Base-by-base conservation (phyloP, 2,329 filamentous ascomycete species). In the Xylaria sp. region DNA sequence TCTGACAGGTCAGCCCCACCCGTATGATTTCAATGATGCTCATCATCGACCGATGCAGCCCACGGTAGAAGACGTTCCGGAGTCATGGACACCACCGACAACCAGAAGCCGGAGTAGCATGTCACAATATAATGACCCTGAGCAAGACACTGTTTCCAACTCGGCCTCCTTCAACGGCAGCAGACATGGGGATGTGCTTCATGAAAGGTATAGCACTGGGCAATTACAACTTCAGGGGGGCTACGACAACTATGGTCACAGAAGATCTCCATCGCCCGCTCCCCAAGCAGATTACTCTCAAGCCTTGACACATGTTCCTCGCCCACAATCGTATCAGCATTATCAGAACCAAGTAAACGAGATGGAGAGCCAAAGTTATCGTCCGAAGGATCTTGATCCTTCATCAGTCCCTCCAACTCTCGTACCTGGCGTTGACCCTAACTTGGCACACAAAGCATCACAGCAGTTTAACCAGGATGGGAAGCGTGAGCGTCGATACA, bases 21-120 rank as follows among this genome's bases (percentile, higher is more conserved):
- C 82, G 0, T 81, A 82, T 59, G 82, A 86, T 61, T 69, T 72
- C 34, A 79, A 76, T 66, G 80, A 80, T 56, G 67, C 72, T 44
- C 78, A 78, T 47, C 74, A 76, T 67, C 76, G 78, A 59, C 78
- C 80, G 0, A 80, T 84, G 81, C 84, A 86, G 66, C 83, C 81
- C 2, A 86, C 81, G 5, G 84, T 85, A 4, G 86, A 88, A 68
- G 85, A 88, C 63, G 83, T 80, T 4, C 84, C 85, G 3, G 83
- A 86, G 53, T 80, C 81, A 1, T 73, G 71, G 71, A 73, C 70
- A 9, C 71, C 71, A 7, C 71, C 71, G 9, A 69, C 63, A 50
- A 56, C 63, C 3, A 67, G 69, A 58, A 50, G 65, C 16, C 65
- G 68, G 42, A 62, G 59, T 35, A 68, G 68, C n/a, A 67, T 66